Base-by-base conservation (phyloP, 306 rosid species). In the Hippophae rhamnoides region DNA sequence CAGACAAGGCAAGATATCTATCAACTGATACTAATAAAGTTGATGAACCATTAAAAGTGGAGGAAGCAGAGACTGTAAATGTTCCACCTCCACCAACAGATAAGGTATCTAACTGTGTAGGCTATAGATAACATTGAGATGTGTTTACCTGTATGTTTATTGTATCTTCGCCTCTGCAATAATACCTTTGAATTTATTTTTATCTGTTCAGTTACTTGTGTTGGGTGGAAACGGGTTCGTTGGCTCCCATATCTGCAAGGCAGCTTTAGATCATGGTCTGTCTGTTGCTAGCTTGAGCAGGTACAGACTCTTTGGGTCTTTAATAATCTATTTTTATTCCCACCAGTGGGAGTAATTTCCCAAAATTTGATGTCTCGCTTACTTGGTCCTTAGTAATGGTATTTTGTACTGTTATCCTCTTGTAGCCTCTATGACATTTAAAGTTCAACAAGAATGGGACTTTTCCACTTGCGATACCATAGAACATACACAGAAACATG, bases 171-270 rank as follows among this genome's bases (percentile, higher is more conserved):
- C 10, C 57, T 65, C 25, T 27, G 10, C 40, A 58, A 18, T 61
- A 72, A 50, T 72, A 42, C 25, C 26, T 57, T 13, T 66, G 56
- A 18, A 69, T 60, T 54, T 75, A 49, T 52, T 49, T 47, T 64
- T 50, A 73, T 66, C 44, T 12, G 61, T 62, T 65, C 74, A 92
- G 99, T 74, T 92, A 75, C 95, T 92, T 70, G 96, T 92, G 70
- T 69, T 92, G 87, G 96, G 96, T 65, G 99, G 96, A 73, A 92
- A 83, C 75, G 99, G 99, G 57, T 92, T 92, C 74, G 95, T 92
- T 68, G 99, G 99, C 67, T 92, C 96, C 14, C 95, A 92, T 68
- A 40, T 92, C 47, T 85, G 95, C 70, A 78, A 73, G 69, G 99
- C 85, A 72, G 99, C 96, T 50, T 63, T 92, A 18, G 75, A 76